Conservation (phyloP, 2,329 filamentous ascomycete genomes). For the Hyphodiscus sp. region DNA sequence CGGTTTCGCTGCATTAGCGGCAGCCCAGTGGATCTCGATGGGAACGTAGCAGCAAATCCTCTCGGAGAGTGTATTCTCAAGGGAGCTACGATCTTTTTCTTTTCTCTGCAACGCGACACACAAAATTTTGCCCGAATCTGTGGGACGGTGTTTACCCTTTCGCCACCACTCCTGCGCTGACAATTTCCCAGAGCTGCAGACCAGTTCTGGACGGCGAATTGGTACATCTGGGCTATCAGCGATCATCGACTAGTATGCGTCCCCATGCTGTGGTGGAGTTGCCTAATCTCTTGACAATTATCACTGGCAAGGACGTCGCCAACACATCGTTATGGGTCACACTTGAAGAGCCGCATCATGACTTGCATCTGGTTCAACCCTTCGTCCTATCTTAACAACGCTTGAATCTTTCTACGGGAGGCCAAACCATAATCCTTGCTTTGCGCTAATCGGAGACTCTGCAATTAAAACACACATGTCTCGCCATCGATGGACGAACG, state of each 20-base stretch:
- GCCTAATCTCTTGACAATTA: slow-evolving; percentile 55
- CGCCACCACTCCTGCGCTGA: slow-evolving; percentile 30
- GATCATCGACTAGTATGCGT: slow-evolving; percentile 31
- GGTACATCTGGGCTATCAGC: slow-evolving; percentile 26
- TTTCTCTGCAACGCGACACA: slow-evolving; percentile 18
- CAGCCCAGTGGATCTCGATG: slow-evolving; percentile 26
- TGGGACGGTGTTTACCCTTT: slow-evolving; percentile 24
- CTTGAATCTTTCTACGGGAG: slow-evolving; percentile 25
- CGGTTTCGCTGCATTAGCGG: slow-evolving; percentile 29
- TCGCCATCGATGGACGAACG: slow-evolving; percentile 46
- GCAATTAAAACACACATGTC: slow-evolving; percentile 60
- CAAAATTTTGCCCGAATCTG: slow-evolving; percentile 23
- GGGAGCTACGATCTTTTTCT: slow-evolving; percentile 13
- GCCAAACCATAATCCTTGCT: slow-evolving; percentile 28
- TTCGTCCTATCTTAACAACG: slow-evolving; percentile 35
- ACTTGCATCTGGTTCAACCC: slow-evolving; percentile 30
- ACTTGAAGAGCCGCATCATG: slow-evolving; percentile 57
- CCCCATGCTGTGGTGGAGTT: slow-evolving; percentile 51
- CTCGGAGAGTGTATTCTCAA: slow-evolving; percentile 3
- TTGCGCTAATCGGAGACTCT: slow-evolving; percentile 29
- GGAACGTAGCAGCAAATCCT: slow-evolving; percentile 3
- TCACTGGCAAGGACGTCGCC: slow-evolving; percentile 81
- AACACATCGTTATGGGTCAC: slow-evolving; percentile 80
- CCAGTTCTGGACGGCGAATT: slow-evolving; percentile 27
- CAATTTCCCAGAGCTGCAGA: slow-evolving; percentile 28